These are phyloP conservation scores for Gloeostereum incarnatum DNA, from an alignment of 768 basidiomycete genomes.

Conservation along the genomic window DNA sequence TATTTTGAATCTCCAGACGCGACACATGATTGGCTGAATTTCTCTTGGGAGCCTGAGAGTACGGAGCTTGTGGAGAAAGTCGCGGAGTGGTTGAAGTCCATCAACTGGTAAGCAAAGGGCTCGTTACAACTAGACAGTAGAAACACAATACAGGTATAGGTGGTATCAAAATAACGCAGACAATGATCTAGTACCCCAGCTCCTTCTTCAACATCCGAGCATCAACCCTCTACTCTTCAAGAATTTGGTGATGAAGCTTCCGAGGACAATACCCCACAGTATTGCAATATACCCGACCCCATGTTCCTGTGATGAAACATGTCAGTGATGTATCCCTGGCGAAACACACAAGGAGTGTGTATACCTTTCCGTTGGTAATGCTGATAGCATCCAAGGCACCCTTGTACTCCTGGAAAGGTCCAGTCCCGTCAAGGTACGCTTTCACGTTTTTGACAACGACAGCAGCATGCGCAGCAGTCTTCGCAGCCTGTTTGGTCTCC, in stretches of 20 bases:
- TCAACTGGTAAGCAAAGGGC: no score
- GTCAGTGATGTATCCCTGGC: constrained; percentile 3
- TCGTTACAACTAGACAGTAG: no score
- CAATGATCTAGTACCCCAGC: no score
- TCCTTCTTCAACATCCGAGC: no score
- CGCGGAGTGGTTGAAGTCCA: constrained; percentile 16
- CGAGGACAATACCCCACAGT: constrained; percentile 36
- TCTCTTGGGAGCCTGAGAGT: constrained; percentile 17
- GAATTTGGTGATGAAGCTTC: constrained; percentile 30
- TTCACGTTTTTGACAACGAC: constrained; percentile 43
- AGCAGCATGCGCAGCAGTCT: constrained; percentile 33
- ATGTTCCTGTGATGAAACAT: constrained; percentile 20
- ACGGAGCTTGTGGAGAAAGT: constrained; percentile 14
- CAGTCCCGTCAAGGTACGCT: constrained; percentile 24
- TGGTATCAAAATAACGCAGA: no score
- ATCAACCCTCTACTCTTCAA: constrained; percentile 31
- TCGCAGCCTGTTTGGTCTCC: constrained; percentile 51
- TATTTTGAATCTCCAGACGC: constrained; percentile 17
- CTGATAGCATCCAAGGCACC: constrained; percentile 44
- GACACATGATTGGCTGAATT: constrained; percentile 19
- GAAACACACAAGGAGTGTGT: constrained; percentile 4
- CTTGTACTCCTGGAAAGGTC: constrained; percentile 22
- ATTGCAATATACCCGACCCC: constrained; percentile 33
- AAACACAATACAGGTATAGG: no score
- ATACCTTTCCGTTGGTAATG: constrained; percentile 49